These are phyloP conservation scores for Exophiala alcalophila DNA, from an alignment of 2,329 filamentous ascomycete genomes.

Conservation along the genomic window DNA sequence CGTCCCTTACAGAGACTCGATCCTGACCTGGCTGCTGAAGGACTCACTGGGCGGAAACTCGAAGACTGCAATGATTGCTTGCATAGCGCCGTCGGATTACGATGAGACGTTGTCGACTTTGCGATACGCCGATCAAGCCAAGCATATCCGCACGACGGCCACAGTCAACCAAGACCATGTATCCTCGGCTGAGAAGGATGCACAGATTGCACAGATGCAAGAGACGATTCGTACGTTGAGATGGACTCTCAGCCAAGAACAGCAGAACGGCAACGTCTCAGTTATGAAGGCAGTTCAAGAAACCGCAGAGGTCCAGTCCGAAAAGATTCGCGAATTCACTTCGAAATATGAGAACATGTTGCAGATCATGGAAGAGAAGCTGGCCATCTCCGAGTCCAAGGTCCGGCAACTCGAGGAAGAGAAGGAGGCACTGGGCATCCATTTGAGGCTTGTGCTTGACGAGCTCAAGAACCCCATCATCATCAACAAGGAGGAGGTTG, in stretches of 20 bases:
- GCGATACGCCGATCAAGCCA: constrained; percentile 95
- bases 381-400: constrained; percentile 87
- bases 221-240: constrained; percentile 89
- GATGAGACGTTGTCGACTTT: constrained; percentile 95
- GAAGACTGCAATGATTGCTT: constrained; percentile 99
- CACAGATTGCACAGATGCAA: constrained; percentile 89
- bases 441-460: constrained; percentile 79
- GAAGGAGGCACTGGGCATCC: constrained; percentile 83
- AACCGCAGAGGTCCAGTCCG: constrained; percentile 73
- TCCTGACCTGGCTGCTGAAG: constrained; percentile 81
- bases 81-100: constrained; percentile 91
- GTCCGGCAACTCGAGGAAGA: constrained; percentile 85
- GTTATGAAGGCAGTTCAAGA: constrained; percentile 70
- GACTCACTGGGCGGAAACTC: constrained; percentile 94
- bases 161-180: constrained; percentile 95
- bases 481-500: constrained; percentile 34
- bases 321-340: constrained; percentile 92
- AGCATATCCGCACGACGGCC: constrained; percentile 90
- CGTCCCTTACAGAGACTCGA: constrained; percentile 90
- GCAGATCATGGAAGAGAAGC: constrained; percentile 90
- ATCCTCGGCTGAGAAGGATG: constrained; percentile 87
- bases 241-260: constrained; percentile 60
- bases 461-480: constrained; percentile 92
- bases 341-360: constrained; percentile 85
- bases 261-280: constrained; percentile 29